A percentile compares a stretch with the other conserved stretches of the same genome.
phyloP scores from a whole-genome alignment of 306 rosid genomes.

The Cucumis sativus region Cucumber_9930_V3 NC_026655.2:24468501-24469000 shows the following conservation, averaged over 20 bases:
- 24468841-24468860: background rate
- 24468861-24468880: background rate
- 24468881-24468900: background rate
- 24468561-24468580: conserved; percentile 54
- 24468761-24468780: background rate
- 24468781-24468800: background rate
- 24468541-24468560: conserved; percentile 46
- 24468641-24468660: background rate
- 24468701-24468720: too few species aligned
- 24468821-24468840: background rate
- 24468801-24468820: background rate
- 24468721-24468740: background rate
- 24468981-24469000: background rate
- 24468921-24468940: background rate
- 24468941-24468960: background rate
- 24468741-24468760: background rate
- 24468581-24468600: conserved; percentile 50
- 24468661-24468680: background rate
- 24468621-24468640: background rate
- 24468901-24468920: background rate
- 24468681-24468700: background rate
- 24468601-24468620: background rate
- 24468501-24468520: conserved; percentile 30
- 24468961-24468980: background rate
- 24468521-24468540: conserved; percentile 39